Evolutionary conservation across 371 early-diverging fungal species (phyloP), one percentile per base, ranked within the genome.

Genomic region (Syncephalastrum contaminatum): DNA sequence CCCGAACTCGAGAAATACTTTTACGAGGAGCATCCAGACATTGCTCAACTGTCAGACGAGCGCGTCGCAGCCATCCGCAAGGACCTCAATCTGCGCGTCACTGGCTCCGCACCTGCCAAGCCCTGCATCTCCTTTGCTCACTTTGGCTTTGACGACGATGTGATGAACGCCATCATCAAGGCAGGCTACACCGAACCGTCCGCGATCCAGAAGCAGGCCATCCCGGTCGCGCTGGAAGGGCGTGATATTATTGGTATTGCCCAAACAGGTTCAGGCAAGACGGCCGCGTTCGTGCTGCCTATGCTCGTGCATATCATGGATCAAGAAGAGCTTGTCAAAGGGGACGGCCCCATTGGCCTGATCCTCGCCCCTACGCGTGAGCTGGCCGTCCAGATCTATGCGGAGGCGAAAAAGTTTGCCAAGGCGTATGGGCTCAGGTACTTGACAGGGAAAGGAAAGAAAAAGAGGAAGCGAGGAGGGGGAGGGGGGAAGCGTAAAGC

Each of bases 241-340:
- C 80, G 91, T 48, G 93, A 95, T 66, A 80, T 98, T 39, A 82
- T 97, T 48, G 92, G 93, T 15, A 89, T 95, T 63, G 97, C 97
- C 24, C 89, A 89, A 57, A 94, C 93, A 16, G 95, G 93, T 14
- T 85, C 86, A 2, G 91, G 88, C 20, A 89, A 91, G 61, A 89
- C 91, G 4, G 83, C 87, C 0, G 89, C 89, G 0, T 89, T 84
- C 66, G 74, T 89, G 12, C 62, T 88, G 61, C 94, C 99, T 4
- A 91, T 93, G 86, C 60, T 97, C 51, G 84, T 90, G 20, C 94
- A 93, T 65, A 88, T 94, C 48, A 88, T 91, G 84, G 93, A 88
- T 63, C 88, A 94, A 69, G 77, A 64, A 48, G 84, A 90, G 53
- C 56, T 86, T 1, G 71, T 76, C 6, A 83, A 85, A 36, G 83